A percentile compares a stretch with the other conserved stretches of the same genome.
Conservation (phyloP, 192 early-diverging fungal genomes). For the Coemansia sp. region DNA sequence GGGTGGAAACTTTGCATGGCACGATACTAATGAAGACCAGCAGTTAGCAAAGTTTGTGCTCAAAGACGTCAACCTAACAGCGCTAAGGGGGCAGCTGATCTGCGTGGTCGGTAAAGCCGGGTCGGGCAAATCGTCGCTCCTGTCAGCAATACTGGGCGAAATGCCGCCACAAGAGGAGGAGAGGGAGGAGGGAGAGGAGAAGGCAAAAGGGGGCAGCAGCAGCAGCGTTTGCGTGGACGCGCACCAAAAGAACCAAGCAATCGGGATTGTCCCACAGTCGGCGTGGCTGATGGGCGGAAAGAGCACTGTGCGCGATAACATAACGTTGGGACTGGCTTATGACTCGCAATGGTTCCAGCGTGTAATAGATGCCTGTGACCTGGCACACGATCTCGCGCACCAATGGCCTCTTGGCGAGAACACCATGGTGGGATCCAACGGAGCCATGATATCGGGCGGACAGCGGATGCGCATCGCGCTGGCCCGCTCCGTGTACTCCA, state of each 20-base stretch:
- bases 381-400: constrained; percentile 26
- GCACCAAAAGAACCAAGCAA: neutral
- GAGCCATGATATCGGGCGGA: constrained; percentile 61
- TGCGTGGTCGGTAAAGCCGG: constrained; percentile 82
- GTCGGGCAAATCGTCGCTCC: constrained; percentile 79
- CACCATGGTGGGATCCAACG: constrained; percentile 60
- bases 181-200: neutral
- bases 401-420: constrained; percentile 32
- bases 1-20: constrained; percentile 12
- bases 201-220: neutral
- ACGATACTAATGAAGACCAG: neutral
- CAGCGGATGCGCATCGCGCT: constrained; percentile 66
- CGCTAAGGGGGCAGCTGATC: constrained; percentile 62
- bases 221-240: neutral
- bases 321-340: constrained; percentile 32
- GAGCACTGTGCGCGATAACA: constrained; percentile 51
- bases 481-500: constrained; percentile 71
- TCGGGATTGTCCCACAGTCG: constrained; percentile 25
- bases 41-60: too few relatives aligned
- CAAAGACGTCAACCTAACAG: constrained; percentile 55
- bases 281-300: constrained; percentile 54
- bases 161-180: constrained; percentile 46
- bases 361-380: constrained; percentile 27
- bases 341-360: constrained; percentile 27
- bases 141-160: constrained; percentile 79